Evolutionary conservation across 192 early-diverging fungal species (phyloP).

Genomic region (Backusella macrospora): DNA sequence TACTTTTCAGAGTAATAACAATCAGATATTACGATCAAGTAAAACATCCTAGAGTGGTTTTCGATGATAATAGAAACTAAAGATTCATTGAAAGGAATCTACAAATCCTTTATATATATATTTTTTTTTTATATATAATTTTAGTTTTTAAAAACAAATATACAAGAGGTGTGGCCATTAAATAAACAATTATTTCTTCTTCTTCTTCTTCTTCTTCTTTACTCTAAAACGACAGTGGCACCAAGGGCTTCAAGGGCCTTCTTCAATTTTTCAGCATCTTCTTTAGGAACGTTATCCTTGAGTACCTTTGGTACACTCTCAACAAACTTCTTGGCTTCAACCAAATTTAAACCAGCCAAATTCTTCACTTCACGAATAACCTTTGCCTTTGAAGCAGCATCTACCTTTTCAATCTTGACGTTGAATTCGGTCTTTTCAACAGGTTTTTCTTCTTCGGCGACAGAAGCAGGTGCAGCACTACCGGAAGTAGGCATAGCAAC

Average conservation of each 20-base stretch:
- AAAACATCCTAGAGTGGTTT: no score
- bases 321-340: conserved; percentile 99
- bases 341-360: conserved; percentile 91
- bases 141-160: no score
- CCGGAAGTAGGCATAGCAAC: conserved; percentile 67
- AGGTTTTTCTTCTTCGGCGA: conserved; percentile 85
- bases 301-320: conserved; percentile 97
- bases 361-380: conserved; percentile 98
- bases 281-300: conserved; percentile 86
- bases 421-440: conserved; percentile 93
- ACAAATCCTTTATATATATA: no score
- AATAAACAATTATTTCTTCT: neutral
- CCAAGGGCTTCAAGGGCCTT: conserved; percentile 91
- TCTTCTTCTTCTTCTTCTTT: conserved; percentile 38
- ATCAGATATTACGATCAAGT: no score
- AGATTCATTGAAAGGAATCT: no score
- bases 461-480: conserved; percentile 56
- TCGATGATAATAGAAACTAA: no score
- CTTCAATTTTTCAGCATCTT: conserved; percentile 98
- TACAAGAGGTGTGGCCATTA: no score
- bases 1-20: no score
- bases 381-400: conserved; percentile 94
- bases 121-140: no score
- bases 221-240: conserved; percentile 92
- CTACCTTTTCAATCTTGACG: conserved; percentile 95